Conservation (phyloP, 768 basidiomycete species). For the Hysterangium stoloniferum region DNA sequence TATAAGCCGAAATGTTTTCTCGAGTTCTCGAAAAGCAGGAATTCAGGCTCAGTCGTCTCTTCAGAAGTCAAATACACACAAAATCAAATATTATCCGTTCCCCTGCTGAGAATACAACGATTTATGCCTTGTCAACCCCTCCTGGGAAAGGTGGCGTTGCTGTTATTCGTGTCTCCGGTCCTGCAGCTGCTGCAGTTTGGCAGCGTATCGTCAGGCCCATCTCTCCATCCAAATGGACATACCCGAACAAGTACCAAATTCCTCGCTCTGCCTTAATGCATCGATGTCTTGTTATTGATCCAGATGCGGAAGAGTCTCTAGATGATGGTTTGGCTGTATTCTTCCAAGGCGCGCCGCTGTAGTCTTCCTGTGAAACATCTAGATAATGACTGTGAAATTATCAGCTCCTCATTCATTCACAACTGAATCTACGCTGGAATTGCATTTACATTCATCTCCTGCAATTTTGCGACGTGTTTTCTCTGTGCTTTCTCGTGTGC, state of each 20-base stretch:
- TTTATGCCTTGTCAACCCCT: constrained; percentile 84
- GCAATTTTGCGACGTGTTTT: constrained; percentile 72
- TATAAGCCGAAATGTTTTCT: no score
- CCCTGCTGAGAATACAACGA: constrained; percentile 39
- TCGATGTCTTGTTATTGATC: constrained; percentile 61
- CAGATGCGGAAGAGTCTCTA: constrained; percentile 48
- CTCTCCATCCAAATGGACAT: background rate
- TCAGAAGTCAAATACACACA: no score
- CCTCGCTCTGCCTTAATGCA: constrained; percentile 64
- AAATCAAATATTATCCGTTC: constrained; percentile 11
- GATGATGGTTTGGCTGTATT: constrained; percentile 80
- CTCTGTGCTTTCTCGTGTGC: constrained; percentile 48
- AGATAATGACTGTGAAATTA: background rate
- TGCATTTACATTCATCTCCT: constrained; percentile 83
- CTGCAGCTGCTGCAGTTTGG: constrained; percentile 59
- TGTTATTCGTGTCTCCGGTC: constrained; percentile 77
- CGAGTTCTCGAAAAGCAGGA: no score
- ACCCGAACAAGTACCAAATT: constrained; percentile 12
- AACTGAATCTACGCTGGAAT: constrained; percentile 71
- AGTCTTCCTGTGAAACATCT: background rate
- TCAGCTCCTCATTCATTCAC: constrained; percentile 78
- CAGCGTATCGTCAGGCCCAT: constrained; percentile 41
- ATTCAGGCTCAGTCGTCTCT: no score
- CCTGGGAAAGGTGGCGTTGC: constrained; percentile 81
- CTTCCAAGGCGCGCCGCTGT: constrained; percentile 52